Base-by-base conservation (phyloP, 164 flowering plant species). In the Litsea cubeba region DNA sequence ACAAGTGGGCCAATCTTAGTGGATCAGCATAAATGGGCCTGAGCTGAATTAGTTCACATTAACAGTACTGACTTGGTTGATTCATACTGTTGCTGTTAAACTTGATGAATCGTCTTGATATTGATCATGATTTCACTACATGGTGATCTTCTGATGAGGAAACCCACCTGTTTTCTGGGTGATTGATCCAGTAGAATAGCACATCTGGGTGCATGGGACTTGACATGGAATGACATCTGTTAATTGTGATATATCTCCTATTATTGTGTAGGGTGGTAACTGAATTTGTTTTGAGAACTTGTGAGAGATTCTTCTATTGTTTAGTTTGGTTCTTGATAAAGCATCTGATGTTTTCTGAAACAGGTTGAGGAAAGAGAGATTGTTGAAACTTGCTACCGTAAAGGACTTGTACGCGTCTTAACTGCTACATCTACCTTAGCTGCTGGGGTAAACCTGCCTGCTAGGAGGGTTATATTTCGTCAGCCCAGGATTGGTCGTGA, bases 301-400 rank as follows among this genome's bases (percentile, higher is more conserved):
- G 5, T 35, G 17, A 22, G 50, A 35, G 68, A 24, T 22, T 28
- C 32, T 25, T 7, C 14, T 49, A 65, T 11, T 22, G 24, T 58
- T 50, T 30, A 30, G 23, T 5, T 22, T 17, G 5, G 62, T 12
- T 78, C 6, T n/a, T 78, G 15, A 20, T 35, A 71, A 63, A 65
- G 58, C 10, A 46, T 54, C 15, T 22, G 40, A 32, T 10, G 5
- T 22, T 64, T 58, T 63, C 63, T 75, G 30, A 35, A 64, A 66
- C 81, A 95, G 99, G 94, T 93, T 71, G 99, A 95, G 80, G 99
- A 95, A 76, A 92, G 99, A 81, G 99, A 95, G 80, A 83, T 93
- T 76, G 88, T 95, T 81, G 98, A 95, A 80, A 85, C 86, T 67
- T 93, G 99, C 84, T 95, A 93, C 71, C 93, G 99, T 22, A 88